Evolutionary conservation across 371 early-diverging fungal species (phyloP), one percentile per base, ranked within the genome.

Genomic region (Synchytrium microbalum): DNA sequence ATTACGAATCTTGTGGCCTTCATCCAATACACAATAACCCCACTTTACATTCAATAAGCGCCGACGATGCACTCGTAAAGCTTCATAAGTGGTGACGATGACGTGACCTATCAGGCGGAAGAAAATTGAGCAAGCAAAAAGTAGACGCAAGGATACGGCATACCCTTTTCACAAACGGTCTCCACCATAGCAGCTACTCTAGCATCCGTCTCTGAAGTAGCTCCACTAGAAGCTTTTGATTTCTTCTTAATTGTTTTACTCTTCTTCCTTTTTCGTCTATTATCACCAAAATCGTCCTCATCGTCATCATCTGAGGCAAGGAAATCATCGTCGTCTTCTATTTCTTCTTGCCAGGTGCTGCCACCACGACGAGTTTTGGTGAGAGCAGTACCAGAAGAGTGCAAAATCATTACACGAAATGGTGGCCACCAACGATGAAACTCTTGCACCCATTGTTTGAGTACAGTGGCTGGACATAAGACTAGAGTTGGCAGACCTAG

Each of bases 1-100:
- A 65, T 98, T 98, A 64, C 96, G 84, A 33, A 99, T 94, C 74
- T 92, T 91, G 75, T 99, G 99, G 0, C 98, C 99, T 78, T 99
- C 99, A 76, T 99, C 99, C 33, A 98, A 72, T 1, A 98, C 81
- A n/a, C 88, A 86, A 63, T 92, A 93, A 0, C 89, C 88, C 96
- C 96, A 99, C 33, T 76, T 72, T 56, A 85, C 79, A 16, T 82
- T 81, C 13, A 91, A 62, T 1, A 96, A 70, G 0, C 76, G 69
- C 8, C 81, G 76, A 13, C 86, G 72, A 67, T 95, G 86, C 0
- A 82, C 77, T 38, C 88, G 85, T 0, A 95, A 69, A 25, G 90
- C 92, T 8, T 85, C 88, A 64, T 91, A 96, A 0, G 96, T 93
- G 0, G 94, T 93, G 24, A 96, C 74, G 0, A 96, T 32, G 1